Percentiles rank a stretch among this genome's conserved stretches.
phyloP scores from a whole-genome alignment of 2,329 filamentous ascomycete species.

The Aspergillus candidus region DNA sequence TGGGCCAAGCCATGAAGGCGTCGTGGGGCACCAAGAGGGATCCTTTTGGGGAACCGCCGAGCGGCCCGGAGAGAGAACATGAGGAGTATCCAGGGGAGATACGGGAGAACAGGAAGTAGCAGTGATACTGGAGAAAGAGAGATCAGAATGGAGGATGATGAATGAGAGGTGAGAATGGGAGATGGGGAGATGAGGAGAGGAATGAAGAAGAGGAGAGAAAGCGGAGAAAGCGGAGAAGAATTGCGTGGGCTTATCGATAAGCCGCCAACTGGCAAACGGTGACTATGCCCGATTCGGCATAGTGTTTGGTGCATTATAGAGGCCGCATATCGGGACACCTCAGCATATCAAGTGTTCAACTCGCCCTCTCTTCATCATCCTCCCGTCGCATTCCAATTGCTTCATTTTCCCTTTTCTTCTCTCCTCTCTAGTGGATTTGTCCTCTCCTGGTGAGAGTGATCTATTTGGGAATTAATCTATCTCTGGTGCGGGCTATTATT shows the following conservation, averaged over 20 bases:
- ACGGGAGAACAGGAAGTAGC: too few species aligned
- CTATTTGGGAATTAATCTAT: too few species aligned
- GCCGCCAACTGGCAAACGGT: conserved; percentile 19
- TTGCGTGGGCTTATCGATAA: conserved; percentile 10
- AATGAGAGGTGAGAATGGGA: too few species aligned
- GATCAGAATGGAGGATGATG: too few species aligned
- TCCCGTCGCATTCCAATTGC: neutral
- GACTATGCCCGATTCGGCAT: too few species aligned
- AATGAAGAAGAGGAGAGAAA: conserved; percentile 19
- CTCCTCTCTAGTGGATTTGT: conserved; percentile 7
- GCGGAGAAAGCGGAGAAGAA: conserved; percentile 1
- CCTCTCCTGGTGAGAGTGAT: conserved; percentile 16
- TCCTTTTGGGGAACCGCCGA: neutral
- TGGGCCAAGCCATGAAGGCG: conserved; percentile 26
- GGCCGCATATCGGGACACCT: conserved; percentile 31
- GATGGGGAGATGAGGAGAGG: conserved; percentile 6
- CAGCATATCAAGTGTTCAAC: conserved; percentile 25
- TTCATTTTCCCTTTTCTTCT: conserved; percentile 9
- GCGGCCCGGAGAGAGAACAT: conserved; percentile 14
- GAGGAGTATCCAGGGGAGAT: neutral
- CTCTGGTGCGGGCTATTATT: conserved; percentile 14
- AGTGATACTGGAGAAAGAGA: conserved; percentile 1
- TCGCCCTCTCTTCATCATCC: conserved; percentile 4
- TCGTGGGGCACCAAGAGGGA: conserved; percentile 6
- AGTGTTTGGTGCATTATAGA: too few species aligned